These are phyloP conservation scores for Colletotrichum horii DNA, from an alignment of 2,329 filamentous ascomycete genomes.

Conservation along the genomic window DNA sequence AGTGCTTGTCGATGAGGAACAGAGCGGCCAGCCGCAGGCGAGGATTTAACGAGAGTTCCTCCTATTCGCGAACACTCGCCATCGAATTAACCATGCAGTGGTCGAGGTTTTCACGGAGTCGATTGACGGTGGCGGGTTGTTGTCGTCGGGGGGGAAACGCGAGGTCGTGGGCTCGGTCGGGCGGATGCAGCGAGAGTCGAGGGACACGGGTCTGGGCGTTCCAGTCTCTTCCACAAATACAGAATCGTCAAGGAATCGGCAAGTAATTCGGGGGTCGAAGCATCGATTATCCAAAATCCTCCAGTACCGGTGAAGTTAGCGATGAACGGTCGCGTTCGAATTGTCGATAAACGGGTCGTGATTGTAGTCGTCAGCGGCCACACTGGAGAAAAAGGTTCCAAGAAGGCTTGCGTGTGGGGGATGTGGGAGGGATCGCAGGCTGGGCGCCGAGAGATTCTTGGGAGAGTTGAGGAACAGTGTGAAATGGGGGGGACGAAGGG, in stretches of 20 bases:
- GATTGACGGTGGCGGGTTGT: not conserved
- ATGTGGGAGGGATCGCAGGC: conserved; percentile 25
- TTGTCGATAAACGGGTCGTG: conserved; percentile 10
- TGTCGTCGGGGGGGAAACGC: conserved; percentile 3
- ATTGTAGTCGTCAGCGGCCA: not conserved
- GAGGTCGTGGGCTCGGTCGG: conserved; percentile 13
- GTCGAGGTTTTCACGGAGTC: not conserved
- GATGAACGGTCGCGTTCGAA: not conserved
- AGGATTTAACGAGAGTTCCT: conserved; percentile 19
- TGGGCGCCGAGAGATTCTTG: conserved; percentile 26
- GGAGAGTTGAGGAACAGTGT: not conserved
- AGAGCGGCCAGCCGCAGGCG: conserved; percentile 30
- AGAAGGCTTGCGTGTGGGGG: conserved; percentile 21
- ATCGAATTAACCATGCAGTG: conserved; percentile 30
- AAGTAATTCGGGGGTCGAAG: not conserved
- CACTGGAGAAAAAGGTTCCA: conserved; percentile 16
- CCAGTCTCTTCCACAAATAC: not conserved
- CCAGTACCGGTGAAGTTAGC: not conserved
- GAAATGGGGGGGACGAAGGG: conserved; percentile 1
- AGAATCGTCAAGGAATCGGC: not conserved
- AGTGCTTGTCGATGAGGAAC: conserved; percentile 22
- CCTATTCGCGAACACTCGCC: conserved; percentile 32
- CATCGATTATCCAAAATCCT: not conserved
- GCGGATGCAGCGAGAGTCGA: conserved; percentile 18
- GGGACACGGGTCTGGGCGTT: conserved; percentile 7